Conservation (phyloP, 176 grass and related monocot genomes). For the Rhynchospora breviuscula region DNA sequence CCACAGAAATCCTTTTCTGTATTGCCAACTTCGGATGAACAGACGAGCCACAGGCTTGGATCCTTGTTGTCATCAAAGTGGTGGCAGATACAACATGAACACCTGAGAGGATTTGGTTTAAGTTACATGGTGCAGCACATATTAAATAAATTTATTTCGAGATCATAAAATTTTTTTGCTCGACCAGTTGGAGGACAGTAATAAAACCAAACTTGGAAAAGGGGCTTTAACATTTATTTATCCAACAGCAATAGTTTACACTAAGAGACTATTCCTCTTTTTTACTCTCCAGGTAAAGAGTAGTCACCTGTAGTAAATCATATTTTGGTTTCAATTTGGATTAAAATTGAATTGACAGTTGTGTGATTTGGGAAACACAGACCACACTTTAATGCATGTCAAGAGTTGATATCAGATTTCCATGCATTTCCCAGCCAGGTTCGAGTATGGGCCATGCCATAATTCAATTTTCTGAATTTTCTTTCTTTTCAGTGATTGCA, state of each 20-base stretch:
- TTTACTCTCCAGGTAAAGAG: not conserved
- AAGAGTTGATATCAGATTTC: not conserved
- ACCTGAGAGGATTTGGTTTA: constrained; percentile 24
- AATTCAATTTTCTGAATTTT: not conserved
- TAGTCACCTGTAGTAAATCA: not conserved
- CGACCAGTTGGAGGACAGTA: not conserved
- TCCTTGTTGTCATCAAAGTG: constrained; percentile 99
- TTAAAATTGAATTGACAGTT: not conserved
- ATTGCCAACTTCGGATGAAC: constrained; percentile 60
- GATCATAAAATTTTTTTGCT: not conserved
- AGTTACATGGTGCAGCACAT: not conserved
- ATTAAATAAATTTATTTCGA: not conserved
- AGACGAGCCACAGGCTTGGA: constrained; percentile 94
- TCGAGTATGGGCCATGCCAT: not conserved
- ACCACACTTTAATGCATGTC: not conserved
- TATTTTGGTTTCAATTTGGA: not conserved
- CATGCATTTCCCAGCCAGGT: not conserved
- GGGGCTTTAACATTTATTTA: not conserved
- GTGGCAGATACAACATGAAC: constrained; percentile 95
- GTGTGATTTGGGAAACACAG: not conserved
- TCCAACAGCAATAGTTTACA: not conserved
- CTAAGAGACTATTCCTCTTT: not conserved
- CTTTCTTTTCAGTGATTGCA: not conserved
- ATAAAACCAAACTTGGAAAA: not conserved
- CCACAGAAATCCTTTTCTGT: constrained; percentile 70